Conservation (phyloP, 129 eudicot genomes). For the Flaveria bidentis region DNA sequence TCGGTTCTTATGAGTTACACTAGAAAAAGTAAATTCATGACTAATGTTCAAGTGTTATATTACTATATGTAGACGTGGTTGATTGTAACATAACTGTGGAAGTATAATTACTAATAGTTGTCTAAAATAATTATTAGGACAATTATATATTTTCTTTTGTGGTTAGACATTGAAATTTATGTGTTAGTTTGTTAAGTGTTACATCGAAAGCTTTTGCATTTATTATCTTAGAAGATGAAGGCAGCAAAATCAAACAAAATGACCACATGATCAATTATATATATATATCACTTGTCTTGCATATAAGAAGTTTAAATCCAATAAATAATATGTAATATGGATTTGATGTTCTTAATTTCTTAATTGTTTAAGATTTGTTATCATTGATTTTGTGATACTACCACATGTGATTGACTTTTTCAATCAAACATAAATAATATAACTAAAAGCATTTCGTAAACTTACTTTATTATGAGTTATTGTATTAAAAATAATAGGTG, state of each 20-base stretch:
- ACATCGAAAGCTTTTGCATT: neutral
- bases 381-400: neutral
- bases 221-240: neutral
- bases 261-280: slow-evolving; percentile 2
- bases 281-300: neutral
- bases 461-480: too few species aligned
- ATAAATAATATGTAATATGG: neutral
- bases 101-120: too few species aligned
- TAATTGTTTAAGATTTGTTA: neutral
- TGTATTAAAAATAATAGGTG: too few species aligned
- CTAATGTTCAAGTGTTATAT: too few species aligned
- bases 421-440: neutral
- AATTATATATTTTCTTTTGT: neutral
- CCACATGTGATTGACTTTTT: slow-evolving; percentile 4
- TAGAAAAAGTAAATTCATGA: too few species aligned
- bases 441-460: too few species aligned
- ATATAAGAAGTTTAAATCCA: slow-evolving; percentile 13
- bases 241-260: slow-evolving; percentile 9
- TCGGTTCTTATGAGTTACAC: too few species aligned
- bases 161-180: neutral
- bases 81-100: too few species aligned
- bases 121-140: neutral
- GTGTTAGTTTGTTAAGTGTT: neutral
- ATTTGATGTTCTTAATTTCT: slow-evolving; percentile 16
- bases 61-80: too few species aligned